These are phyloP conservation scores for Pleurotus pulmonarius DNA, from an alignment of 768 basidiomycete species.

Conservation along the genomic window DNA sequence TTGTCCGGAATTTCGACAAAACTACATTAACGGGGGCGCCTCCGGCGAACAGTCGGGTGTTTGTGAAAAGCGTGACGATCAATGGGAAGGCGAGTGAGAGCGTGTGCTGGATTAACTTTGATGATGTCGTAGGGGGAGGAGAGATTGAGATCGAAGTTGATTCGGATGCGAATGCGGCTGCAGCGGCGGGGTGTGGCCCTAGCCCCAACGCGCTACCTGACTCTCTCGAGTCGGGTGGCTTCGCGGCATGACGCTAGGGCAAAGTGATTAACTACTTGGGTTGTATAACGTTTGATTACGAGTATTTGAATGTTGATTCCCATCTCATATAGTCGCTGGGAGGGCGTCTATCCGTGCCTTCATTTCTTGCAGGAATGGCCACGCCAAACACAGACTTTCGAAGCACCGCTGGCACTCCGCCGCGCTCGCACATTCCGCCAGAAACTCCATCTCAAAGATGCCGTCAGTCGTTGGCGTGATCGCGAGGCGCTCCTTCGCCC, in stretches of 20 bases:
- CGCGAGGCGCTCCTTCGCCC: conserved; percentile 42
- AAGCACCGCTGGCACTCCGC: conserved; percentile 44
- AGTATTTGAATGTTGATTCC: neutral
- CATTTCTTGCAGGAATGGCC: conserved; percentile 25
- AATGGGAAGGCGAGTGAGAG: conserved; percentile 33
- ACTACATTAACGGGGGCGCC: conserved; percentile 31
- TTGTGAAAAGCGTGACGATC: conserved; percentile 39
- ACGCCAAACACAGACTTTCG: conserved; percentile 32
- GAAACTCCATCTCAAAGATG: conserved; percentile 34
- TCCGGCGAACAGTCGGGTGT: conserved; percentile 34
- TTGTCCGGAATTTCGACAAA: conserved; percentile 38
- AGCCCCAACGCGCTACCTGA: conserved; percentile 29
- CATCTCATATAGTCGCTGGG: conserved; percentile 5
- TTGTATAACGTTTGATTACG: neutral
- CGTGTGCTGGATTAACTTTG: conserved; percentile 42
- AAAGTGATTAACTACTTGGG: neutral
- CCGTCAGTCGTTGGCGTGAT: conserved; percentile 38
- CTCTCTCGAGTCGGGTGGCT: conserved; percentile 38
- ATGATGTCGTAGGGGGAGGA: conserved; percentile 41
- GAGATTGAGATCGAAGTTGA: conserved; percentile 42
- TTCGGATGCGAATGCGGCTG: conserved; percentile 29
- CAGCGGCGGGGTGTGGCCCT: conserved; percentile 33
- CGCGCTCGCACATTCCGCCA: conserved; percentile 31
- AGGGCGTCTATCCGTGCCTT: conserved; percentile 39
- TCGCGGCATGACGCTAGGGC: conserved; percentile 11